Base-by-base conservation (phyloP, 257 asterid species). In the Nicotiana knightiana region DNA sequence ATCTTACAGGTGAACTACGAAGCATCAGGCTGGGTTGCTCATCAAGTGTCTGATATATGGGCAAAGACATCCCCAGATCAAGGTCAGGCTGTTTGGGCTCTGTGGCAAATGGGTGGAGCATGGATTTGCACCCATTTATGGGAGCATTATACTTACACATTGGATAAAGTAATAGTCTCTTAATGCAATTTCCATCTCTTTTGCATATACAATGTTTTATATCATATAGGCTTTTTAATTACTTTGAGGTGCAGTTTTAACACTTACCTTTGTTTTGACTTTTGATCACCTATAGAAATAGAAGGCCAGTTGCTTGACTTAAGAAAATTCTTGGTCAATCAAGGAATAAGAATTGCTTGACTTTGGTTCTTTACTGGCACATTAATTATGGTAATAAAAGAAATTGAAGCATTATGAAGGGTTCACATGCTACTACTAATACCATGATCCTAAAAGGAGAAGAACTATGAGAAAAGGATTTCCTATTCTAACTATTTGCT, bases 81-180 rank as follows among this genome's bases (percentile, higher is more conserved):
- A 18, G 93, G 96, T 39, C 73, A 89, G 51, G 89, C 94, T 1
- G 89, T 87, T 81, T 93, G 93, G 92, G 93, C 98, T 62, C 59
- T 88, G 68, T 93, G 98, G 98, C 97, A 76, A 83, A 92, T 93
- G 98, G 96, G 97, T 30, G 98, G 97, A 83, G 93, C 96, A 10
- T 93, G 98, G 98, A 93, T 92, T 48, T 90, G 90, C 79, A 91
- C 97, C 32, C 98, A 93, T 88, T 79, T 93, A 33, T 93, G 94
- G 94, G 98, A 93, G 85, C 96, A 92, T 84, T 93, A 92, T 62
- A 87, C 92, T 46, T 92, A 87, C 73, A 92, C 97, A 70, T 77
- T 90, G 91, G 94, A 93, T 86, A 90, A 84, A 80, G 98, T 93
- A 88, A 86, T 88, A 81, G 68, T 67, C 48, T 53, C 61, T 77